These are phyloP conservation scores for Aquanectria penicillioides DNA, from an alignment of 2,329 filamentous ascomycete genomes.

Conservation along the genomic window DNA sequence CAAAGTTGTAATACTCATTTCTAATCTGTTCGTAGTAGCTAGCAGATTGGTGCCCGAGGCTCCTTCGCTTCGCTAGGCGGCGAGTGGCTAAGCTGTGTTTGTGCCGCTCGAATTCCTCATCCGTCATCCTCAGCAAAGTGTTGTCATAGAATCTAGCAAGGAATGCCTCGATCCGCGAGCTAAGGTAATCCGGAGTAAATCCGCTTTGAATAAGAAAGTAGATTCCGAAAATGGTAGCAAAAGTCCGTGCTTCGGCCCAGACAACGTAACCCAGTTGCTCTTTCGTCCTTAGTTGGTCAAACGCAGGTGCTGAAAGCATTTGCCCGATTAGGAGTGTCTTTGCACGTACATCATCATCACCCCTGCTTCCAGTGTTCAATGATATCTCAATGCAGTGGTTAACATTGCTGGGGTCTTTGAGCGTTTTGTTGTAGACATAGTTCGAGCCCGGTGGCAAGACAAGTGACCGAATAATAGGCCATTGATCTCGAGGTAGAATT, in stretches of 20 bases:
- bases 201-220: constrained; percentile 95
- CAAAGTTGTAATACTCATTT: constrained; percentile 89
- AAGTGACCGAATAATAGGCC: constrained; percentile 80
- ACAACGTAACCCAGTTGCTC: constrained; percentile 98
- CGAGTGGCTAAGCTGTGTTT: constrained; percentile 90
- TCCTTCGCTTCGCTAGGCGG: constrained; percentile 90
- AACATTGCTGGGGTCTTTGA: constrained; percentile 89
- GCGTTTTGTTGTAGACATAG: constrained; percentile 80
- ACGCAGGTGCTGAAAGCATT: constrained; percentile 90
- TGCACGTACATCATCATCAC: constrained; percentile 76
- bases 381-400: constrained; percentile 87
- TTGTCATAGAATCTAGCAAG: constrained; percentile 72
- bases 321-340: constrained; percentile 86
- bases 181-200: constrained; percentile 82
- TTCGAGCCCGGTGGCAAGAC: constrained; percentile 83
- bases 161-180: constrained; percentile 88
- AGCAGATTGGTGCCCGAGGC: constrained; percentile 83
- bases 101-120: constrained; percentile 87
- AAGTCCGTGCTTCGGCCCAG: constrained; percentile 78
- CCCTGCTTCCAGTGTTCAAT: constrained; percentile 75
- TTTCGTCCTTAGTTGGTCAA: constrained; percentile 94
- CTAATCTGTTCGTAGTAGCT: constrained; percentile 87
- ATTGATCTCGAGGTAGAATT: constrained; percentile 78
- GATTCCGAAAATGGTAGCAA: constrained; percentile 83
- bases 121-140: constrained; percentile 79